Percentiles rank a stretch among this genome's conserved stretches.
phyloP scores from a whole-genome alignment of 768 basidiomycete species.

The Trametes villosa region DNA sequence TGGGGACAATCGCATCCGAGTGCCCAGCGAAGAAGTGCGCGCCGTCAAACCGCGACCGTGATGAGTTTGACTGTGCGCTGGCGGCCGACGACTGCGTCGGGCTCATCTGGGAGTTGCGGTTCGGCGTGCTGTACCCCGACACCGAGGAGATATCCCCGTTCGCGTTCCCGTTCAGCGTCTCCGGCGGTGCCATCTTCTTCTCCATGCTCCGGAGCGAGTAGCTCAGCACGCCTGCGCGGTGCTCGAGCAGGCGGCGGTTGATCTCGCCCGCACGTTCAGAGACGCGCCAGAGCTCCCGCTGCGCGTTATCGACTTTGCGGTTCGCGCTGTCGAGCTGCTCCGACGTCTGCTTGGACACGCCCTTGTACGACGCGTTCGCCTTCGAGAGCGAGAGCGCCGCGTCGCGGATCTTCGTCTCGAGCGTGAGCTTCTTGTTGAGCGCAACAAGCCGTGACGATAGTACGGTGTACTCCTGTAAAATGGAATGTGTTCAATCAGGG shows the following conservation, averaged over 20 bases:
- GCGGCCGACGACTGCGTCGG: constrained; percentile 49
- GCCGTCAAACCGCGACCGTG: constrained; percentile 72
- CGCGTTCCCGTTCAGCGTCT: constrained; percentile 12
- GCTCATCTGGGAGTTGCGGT: constrained; percentile 54
- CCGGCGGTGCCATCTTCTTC: constrained; percentile 44
- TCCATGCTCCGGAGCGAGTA: constrained; percentile 71
- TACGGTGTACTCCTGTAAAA: constrained; percentile 70
- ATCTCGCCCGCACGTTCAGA: constrained; percentile 69
- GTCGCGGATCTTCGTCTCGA: constrained; percentile 89
- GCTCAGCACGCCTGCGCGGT: constrained; percentile 82
- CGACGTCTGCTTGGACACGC: constrained; percentile 62
- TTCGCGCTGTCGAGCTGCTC: constrained; percentile 79
- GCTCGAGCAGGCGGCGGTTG: constrained; percentile 69
- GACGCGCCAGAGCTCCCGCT: constrained; percentile 72
- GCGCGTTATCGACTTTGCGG: constrained; percentile 67
- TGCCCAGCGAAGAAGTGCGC: constrained; percentile 88
- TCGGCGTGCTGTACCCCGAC: constrained; percentile 59
- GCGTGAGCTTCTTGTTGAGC: constrained; percentile 70
- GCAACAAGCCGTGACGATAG: constrained; percentile 68
- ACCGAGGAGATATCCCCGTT: constrained; percentile 45
- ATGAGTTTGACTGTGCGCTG: constrained; percentile 47
- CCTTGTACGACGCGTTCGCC: constrained; percentile 62
- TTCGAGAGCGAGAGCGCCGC: constrained; percentile 77
- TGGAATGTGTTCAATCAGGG: constrained; percentile 19
- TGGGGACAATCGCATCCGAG: constrained; percentile 65